A percentile compares a stretch with the other conserved stretches of the same genome.
phyloP scores from a whole-genome alignment of 768 basidiomycete genomes.

The Terana coerulea region DNA sequence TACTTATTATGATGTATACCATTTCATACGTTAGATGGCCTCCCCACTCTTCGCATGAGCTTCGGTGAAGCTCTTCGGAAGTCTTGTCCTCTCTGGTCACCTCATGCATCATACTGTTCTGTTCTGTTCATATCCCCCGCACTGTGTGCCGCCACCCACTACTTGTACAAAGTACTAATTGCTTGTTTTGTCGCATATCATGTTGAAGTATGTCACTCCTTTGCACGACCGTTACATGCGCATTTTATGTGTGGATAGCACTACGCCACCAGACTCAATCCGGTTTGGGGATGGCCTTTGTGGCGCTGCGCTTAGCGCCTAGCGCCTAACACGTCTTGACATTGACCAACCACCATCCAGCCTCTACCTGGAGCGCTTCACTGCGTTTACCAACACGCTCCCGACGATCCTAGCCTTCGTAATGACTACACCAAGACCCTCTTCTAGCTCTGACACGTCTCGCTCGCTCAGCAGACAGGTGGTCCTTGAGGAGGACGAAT shows the following conservation, averaged over 20 bases:
- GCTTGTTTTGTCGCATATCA: too few species aligned
- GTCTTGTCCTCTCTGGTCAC: too few species aligned
- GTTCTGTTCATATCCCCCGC: neutral
- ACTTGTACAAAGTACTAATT: neutral
- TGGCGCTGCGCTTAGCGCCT: neutral
- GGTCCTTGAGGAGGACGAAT: conserved; percentile 90
- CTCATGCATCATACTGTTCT: neutral
- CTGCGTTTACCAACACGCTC: neutral
- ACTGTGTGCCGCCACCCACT: neutral
- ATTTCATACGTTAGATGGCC: neutral
- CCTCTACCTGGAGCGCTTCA: neutral
- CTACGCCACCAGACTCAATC: too few species aligned
- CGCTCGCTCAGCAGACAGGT: conserved; percentile 70
- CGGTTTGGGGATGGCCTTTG: too few species aligned
- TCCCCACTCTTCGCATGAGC: too few species aligned
- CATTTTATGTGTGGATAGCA: too few species aligned
- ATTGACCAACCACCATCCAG: neutral
- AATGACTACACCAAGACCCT: conserved; percentile 32
- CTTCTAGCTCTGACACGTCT: conserved; percentile 20
- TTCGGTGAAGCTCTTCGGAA: too few species aligned
- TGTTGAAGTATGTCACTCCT: too few species aligned
- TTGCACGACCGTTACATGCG: too few species aligned
- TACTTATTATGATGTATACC: conserved; percentile 5
- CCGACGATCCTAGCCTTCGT: conserved; percentile 2
- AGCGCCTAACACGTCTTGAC: neutral